Evolutionary conservation across 768 basidiomycete genomes (phyloP).

Genomic region (Boletus huronensis): DNA sequence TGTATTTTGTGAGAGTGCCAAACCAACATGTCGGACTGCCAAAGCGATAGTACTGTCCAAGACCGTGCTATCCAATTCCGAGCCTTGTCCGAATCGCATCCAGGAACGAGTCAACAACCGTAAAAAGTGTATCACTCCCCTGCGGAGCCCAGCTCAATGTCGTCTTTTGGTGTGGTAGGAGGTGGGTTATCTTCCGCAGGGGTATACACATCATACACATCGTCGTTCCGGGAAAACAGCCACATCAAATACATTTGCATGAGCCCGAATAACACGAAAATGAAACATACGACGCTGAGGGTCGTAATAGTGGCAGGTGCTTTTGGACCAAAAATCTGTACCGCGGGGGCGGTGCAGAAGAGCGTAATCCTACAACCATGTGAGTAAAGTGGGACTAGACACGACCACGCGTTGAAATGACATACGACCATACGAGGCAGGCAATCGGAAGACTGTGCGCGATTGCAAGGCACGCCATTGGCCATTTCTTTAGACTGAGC

Average conservation of each 20-base stretch:
- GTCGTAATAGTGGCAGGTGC: background rate
- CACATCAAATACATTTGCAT: background rate
- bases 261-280: background rate
- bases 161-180: too few species aligned
- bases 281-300: background rate
- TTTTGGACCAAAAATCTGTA: constrained; percentile 8
- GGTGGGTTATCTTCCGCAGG: too few species aligned
- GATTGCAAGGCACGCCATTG: constrained; percentile 10
- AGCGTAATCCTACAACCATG: constrained; percentile 1
- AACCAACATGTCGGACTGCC: too few species aligned
- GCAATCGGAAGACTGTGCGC: constrained; percentile 13
- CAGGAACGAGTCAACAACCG: too few species aligned
- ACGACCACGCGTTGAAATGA: background rate
- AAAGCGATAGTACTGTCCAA: too few species aligned
- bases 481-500: background rate
- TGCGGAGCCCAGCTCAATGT: too few species aligned
- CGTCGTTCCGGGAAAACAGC: too few species aligned
- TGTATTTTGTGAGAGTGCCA: too few species aligned
- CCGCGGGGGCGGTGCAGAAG: constrained; percentile 2
- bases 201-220: too few species aligned
- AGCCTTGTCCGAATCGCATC: too few species aligned
- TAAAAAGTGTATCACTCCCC: too few species aligned
- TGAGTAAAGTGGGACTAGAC: background rate
- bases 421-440: constrained; percentile 15
- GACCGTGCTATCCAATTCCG: too few species aligned